Percentiles rank a stretch among this genome's conserved stretches.
phyloP scores from a whole-genome alignment of 2,329 filamentous ascomycete genomes.

The Paradendryphiella salina region DNA sequence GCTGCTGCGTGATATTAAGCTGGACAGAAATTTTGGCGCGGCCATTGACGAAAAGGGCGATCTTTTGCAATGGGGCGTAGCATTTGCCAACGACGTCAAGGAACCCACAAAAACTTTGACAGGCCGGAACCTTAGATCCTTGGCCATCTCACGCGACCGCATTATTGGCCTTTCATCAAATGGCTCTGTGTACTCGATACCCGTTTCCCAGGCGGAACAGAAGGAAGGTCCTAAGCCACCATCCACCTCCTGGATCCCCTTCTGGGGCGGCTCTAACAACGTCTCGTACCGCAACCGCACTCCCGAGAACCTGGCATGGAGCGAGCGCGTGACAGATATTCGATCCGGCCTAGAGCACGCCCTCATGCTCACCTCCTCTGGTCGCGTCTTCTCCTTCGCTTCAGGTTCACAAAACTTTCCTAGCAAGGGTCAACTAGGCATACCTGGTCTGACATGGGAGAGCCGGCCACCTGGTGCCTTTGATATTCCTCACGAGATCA shows the following conservation, averaged over 20 bases:
- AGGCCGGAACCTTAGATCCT: conserved; percentile 77
- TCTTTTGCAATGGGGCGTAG: conserved; percentile 86
- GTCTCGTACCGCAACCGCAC: conserved; percentile 75
- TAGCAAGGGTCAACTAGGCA: conserved; percentile 79
- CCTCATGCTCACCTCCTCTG: conserved; percentile 79
- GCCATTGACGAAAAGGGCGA: conserved; percentile 88
- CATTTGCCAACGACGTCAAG: conserved; percentile 66
- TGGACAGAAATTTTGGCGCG: conserved; percentile 79
- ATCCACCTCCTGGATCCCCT: conserved; percentile 73
- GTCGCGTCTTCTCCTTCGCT: conserved; percentile 87
- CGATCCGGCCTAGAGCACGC: conserved; percentile 82
- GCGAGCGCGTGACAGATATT: conserved; percentile 74
- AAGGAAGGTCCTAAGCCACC: conserved; percentile 62
- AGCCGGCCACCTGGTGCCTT: conserved; percentile 76
- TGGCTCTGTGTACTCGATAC: conserved; percentile 83
- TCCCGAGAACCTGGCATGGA: conserved; percentile 65
- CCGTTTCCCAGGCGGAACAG: conserved; percentile 75
- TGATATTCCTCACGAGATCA: conserved; percentile 80
- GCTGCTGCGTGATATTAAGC: conserved; percentile 81
- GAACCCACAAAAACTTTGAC: conserved; percentile 71
- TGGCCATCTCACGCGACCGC: conserved; percentile 79
- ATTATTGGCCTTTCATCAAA: conserved; percentile 75
- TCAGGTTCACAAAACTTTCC: conserved; percentile 79
- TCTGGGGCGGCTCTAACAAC: conserved; percentile 64
- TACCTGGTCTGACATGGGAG: conserved; percentile 79